Percentiles rank a stretch among this genome's conserved stretches.
These are phyloP conservation scores for Aureobasidium sp. DNA, from an alignment of 2,329 filamentous ascomycete genomes.

Conservation along the genomic window DNA sequence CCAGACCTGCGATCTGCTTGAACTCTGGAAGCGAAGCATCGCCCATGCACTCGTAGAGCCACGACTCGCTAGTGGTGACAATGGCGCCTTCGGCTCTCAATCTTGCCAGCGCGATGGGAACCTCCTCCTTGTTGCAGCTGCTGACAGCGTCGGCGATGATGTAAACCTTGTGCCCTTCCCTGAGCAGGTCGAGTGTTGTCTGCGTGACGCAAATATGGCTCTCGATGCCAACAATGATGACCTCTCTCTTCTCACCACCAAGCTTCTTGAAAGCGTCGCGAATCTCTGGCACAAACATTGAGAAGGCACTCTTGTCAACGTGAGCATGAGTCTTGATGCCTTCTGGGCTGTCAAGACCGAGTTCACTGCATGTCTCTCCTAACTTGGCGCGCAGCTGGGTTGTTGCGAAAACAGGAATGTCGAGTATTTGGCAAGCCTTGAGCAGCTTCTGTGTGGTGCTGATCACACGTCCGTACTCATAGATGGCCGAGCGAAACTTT, in stretches of 20 bases:
- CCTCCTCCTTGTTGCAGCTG: conserved; percentile 76
- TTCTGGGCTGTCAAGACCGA: conserved; percentile 47
- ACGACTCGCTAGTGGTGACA: conserved; percentile 83
- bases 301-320: conserved; percentile 83
- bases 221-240: conserved; percentile 86
- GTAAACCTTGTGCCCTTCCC: conserved; percentile 72
- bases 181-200: conserved; percentile 75
- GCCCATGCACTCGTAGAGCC: conserved; percentile 81
- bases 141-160: conserved; percentile 84
- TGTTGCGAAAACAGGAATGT: conserved; percentile 75
- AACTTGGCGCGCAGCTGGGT: conserved; percentile 77
- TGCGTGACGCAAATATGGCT: conserved; percentile 92
- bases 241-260: conserved; percentile 37
- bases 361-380: conserved; percentile 69
- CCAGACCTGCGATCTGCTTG: conserved; percentile 62
- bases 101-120: conserved; percentile 68
- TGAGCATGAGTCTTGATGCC: conserved; percentile 50
- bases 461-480: conserved; percentile 72
- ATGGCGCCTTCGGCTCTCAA: conserved; percentile 68
- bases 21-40: conserved; percentile 71
- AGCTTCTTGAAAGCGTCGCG: conserved; percentile 37
- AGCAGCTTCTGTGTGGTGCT: conserved; percentile 47
- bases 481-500: conserved; percentile 77
- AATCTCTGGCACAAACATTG: conserved; percentile 72
- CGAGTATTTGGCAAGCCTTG: conserved; percentile 45